phyloP scores from a whole-genome alignment of 129 eudicot genomes.

The Artemisia tridentata region DNA sequence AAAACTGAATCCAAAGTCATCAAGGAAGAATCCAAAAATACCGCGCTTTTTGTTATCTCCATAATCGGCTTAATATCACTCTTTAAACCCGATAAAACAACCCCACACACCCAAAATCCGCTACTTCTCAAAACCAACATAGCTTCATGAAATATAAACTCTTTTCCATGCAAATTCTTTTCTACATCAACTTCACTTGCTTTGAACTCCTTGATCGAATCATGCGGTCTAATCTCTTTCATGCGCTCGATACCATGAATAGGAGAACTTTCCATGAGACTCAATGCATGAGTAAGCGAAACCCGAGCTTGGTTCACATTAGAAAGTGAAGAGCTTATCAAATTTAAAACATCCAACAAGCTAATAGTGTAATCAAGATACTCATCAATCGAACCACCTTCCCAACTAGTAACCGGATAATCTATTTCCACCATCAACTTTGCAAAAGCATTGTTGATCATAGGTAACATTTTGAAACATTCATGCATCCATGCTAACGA shows the following conservation, averaged over 20 bases:
- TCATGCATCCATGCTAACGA: slow-evolving; percentile 45
- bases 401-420: slow-evolving; percentile 63
- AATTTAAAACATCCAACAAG: slow-evolving; percentile 54
- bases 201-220: slow-evolving; percentile 31
- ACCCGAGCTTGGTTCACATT: slow-evolving; percentile 47
- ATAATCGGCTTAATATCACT: slow-evolving; percentile 28
- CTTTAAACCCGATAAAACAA: slow-evolving; percentile 49
- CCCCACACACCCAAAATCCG: slow-evolving; percentile 49
- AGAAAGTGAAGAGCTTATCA: slow-evolving; percentile 46
- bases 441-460: slow-evolving; percentile 52
- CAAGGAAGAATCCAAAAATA: slow-evolving; percentile 23
- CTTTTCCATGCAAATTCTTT: slow-evolving; percentile 32
- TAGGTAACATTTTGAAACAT: slow-evolving; percentile 43
- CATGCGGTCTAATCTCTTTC: slow-evolving; percentile 15
- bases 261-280: slow-evolving; percentile 35
- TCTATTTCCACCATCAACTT: slow-evolving; percentile 53
- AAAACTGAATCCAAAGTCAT: slow-evolving; percentile 34
- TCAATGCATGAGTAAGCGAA: slow-evolving; percentile 36
- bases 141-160: slow-evolving; percentile 49
- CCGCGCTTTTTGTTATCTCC: slow-evolving; percentile 17
- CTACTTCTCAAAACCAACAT: slow-evolving; percentile 35
- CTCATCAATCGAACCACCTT: slow-evolving; percentile 37
- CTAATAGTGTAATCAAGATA: slow-evolving; percentile 56
- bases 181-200: background rate
- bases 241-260: slow-evolving; percentile 14